These are phyloP conservation scores for Macrolepiota albuminosa DNA, from an alignment of 768 basidiomycete species.

Conservation along the genomic window DNA sequence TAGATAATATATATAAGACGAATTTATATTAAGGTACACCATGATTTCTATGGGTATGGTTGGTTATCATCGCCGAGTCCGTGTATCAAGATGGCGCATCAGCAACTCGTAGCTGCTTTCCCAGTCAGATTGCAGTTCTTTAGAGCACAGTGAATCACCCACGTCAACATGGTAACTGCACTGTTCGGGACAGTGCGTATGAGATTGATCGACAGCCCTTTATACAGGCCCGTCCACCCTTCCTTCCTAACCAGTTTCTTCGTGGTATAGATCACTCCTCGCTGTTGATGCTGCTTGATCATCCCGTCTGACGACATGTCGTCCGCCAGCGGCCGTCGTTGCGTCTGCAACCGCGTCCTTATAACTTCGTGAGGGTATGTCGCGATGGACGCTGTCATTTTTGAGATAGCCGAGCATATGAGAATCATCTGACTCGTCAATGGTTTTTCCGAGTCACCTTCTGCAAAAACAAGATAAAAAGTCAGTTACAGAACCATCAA, in stretches of 20 bases:
- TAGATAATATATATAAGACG: background rate
- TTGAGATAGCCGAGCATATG: slow-evolving; percentile 86
- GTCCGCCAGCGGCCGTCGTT: slow-evolving; percentile 58
- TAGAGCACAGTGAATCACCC: slow-evolving; percentile 20
- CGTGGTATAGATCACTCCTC: slow-evolving; percentile 73
- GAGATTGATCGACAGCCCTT: slow-evolving; percentile 91
- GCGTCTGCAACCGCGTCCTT: slow-evolving; percentile 95
- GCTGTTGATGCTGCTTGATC: slow-evolving; percentile 47
- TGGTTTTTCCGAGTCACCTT: slow-evolving; percentile 40
- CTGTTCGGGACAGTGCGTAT: slow-evolving; percentile 94
- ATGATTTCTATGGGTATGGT: background rate
- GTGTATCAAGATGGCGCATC: slow-evolving; percentile 45
- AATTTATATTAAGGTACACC: background rate
- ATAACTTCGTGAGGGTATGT: slow-evolving; percentile 99
- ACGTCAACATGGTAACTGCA: slow-evolving; percentile 95
- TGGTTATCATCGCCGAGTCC: slow-evolving; percentile 21
- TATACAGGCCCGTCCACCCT: slow-evolving; percentile 88
- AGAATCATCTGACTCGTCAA: slow-evolving; percentile 69
- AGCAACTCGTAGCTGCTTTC: slow-evolving; percentile 43
- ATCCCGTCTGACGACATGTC: slow-evolving; percentile 58
- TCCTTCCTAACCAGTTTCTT: slow-evolving; percentile 72
- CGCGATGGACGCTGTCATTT: slow-evolving; percentile 92
- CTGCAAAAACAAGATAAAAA: slow-evolving; percentile 19
- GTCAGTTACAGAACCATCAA: slow-evolving; percentile 3
- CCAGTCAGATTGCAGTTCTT: background rate